Conservation (phyloP, 371 early-diverging fungal species). For the Parasitella parasitica region DNA sequence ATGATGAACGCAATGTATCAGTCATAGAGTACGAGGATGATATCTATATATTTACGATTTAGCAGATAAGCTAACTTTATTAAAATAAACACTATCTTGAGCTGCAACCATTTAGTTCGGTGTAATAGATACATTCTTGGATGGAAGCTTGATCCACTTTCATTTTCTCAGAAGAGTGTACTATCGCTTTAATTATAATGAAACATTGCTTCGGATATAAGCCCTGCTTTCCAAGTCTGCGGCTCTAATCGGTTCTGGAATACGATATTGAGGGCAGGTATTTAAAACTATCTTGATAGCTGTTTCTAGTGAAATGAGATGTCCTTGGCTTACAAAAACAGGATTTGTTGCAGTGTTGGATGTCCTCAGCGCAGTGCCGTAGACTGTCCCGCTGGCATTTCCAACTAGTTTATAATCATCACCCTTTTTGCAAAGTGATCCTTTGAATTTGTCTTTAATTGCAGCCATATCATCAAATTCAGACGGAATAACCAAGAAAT, state of each 20-base stretch:
- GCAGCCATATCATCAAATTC: constrained; percentile 24
- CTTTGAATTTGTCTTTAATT: constrained; percentile 24
- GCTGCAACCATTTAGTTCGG: too few relatives aligned
- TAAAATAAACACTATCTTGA: too few relatives aligned
- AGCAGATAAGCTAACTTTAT: too few relatives aligned
- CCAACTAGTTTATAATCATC: constrained; percentile 46
- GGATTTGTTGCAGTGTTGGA: constrained; percentile 66
- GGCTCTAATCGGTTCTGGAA: constrained; percentile 89
- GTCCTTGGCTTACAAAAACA: constrained; percentile 85
- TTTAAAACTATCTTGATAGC: constrained; percentile 65
- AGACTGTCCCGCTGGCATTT: constrained; percentile 41
- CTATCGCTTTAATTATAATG: too few relatives aligned
- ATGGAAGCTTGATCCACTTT: too few relatives aligned
- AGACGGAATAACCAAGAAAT: constrained; percentile 71
- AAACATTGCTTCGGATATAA: constrained; percentile 10
- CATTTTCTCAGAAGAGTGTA: too few relatives aligned
- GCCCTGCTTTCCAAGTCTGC: constrained; percentile 62
- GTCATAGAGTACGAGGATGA: too few relatives aligned
- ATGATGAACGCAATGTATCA: too few relatives aligned
- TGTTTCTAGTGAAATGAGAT: constrained; percentile 68
- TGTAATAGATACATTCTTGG: too few relatives aligned
- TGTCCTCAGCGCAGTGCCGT: constrained; percentile 63
- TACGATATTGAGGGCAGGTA: constrained; percentile 61
- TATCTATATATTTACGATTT: too few relatives aligned
- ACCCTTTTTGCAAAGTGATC: constrained; percentile 34